phyloP scores from a whole-genome alignment of 2,329 filamentous ascomycete genomes.

The Trichothecium roseum region DNA sequence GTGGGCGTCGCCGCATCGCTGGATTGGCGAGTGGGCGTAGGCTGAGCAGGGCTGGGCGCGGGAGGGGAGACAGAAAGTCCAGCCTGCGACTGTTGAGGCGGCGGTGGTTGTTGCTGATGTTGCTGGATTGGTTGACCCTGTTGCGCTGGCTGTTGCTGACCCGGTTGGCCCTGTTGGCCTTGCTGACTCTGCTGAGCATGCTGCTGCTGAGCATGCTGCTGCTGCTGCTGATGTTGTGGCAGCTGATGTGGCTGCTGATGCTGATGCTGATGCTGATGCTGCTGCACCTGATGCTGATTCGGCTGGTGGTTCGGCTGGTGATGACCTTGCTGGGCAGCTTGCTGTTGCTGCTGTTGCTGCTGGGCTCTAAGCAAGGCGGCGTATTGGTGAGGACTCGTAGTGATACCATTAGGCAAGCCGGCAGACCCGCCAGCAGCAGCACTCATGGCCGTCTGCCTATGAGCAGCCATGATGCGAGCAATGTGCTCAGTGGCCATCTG shows the following conservation, averaged over 20 bases:
- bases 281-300: slow-evolving; percentile 9
- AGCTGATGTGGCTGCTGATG: slow-evolving; percentile 9
- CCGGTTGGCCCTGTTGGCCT: too few relatives aligned
- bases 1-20: slow-evolving; percentile 6
- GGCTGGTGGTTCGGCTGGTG: slow-evolving; percentile 14
- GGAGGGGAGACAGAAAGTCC: background rate
- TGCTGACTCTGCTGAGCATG: slow-evolving; percentile 7
- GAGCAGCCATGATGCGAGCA: slow-evolving; percentile 35
- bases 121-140: slow-evolving; percentile 2
- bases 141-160: slow-evolving; percentile 7
- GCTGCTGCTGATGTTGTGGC: slow-evolving; percentile 9
- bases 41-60: slow-evolving; percentile 4
- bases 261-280: slow-evolving; percentile 18
- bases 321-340: slow-evolving; percentile 11
- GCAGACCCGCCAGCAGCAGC: slow-evolving; percentile 37
- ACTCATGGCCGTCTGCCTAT: slow-evolving; percentile 43
- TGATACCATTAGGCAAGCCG: slow-evolving; percentile 31
- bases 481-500: slow-evolving; percentile 41
- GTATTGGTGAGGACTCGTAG: slow-evolving; percentile 47
- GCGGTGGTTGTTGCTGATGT: slow-evolving; percentile 10
- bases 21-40: slow-evolving; percentile 5
- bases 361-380: slow-evolving; percentile 48
- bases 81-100: slow-evolving; percentile 14
- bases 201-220: slow-evolving; percentile 6
- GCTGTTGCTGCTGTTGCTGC: slow-evolving; percentile 35